These are phyloP conservation scores for Schwanniomyces vanrijiae DNA, from an alignment of 805 yeast species.

Conservation along the genomic window DNA sequence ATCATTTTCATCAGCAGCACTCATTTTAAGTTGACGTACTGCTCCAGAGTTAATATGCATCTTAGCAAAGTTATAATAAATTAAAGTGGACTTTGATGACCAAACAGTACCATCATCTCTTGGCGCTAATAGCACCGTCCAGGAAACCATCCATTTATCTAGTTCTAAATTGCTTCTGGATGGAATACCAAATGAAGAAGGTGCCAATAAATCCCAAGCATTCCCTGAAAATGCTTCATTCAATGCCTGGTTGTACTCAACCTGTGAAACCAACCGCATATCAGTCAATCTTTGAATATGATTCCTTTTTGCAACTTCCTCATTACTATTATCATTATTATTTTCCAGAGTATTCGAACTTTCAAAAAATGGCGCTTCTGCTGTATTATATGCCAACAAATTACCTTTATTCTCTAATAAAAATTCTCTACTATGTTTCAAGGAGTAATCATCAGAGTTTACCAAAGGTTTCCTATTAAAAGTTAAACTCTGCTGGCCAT, in stretches of 20 bases:
- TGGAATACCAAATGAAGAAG: slow-evolving; percentile 65
- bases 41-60: slow-evolving; percentile 65
- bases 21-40: slow-evolving; percentile 40
- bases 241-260: slow-evolving; percentile 65
- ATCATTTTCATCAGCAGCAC: slow-evolving; percentile 22
- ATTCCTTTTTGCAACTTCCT: background rate
- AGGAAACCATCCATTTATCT: slow-evolving; percentile 78
- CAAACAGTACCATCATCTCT: slow-evolving; percentile 55
- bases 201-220: slow-evolving; percentile 61
- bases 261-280: slow-evolving; percentile 63
- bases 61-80: slow-evolving; percentile 72
- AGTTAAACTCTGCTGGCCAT: slow-evolving; percentile 67
- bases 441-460: slow-evolving; percentile 44
- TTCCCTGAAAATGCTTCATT: slow-evolving; percentile 55
- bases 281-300: slow-evolving; percentile 31
- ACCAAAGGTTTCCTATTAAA: slow-evolving; percentile 58
- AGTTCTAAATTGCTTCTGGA: slow-evolving; percentile 64
- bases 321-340: background rate
- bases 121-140: slow-evolving; percentile 70
- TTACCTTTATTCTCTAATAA: slow-evolving; percentile 17
- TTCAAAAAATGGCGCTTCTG: background rate
- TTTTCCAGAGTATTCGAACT: background rate
- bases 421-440: slow-evolving; percentile 42
- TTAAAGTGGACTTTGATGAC: slow-evolving; percentile 69
- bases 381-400: background rate